Percentiles rank a stretch among this genome's conserved stretches.
These are phyloP conservation scores for Phyllosticta citriasiana DNA, from an alignment of 2,329 filamentous ascomycete species.

Conservation along the genomic window DNA sequence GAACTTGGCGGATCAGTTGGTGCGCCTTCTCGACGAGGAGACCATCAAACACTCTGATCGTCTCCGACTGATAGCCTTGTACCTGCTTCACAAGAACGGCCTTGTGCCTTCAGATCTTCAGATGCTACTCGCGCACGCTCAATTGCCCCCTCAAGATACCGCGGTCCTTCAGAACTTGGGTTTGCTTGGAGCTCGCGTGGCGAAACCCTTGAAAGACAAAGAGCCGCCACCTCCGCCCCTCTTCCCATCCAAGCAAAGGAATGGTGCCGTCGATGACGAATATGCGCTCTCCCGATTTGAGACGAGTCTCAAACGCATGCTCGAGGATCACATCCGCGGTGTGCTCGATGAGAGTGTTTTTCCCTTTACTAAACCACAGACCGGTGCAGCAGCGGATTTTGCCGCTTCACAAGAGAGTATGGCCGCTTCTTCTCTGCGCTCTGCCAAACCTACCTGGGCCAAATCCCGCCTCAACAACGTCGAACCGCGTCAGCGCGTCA, in stretches of 20 bases:
- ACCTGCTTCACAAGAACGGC: constrained; percentile 76
- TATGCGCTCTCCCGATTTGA: constrained; percentile 82
- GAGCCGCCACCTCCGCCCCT: constrained; percentile 55
- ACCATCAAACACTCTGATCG: constrained; percentile 62
- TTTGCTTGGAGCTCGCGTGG: constrained; percentile 65
- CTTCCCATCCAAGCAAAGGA: constrained; percentile 56
- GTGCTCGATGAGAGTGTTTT: constrained; percentile 35
- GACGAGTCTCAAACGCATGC: constrained; percentile 68
- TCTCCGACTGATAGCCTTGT: constrained; percentile 75
- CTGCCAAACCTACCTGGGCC: constrained; percentile 92
- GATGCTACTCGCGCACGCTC: constrained; percentile 73
- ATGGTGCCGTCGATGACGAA: constrained; percentile 52
- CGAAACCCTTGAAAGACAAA: constrained; percentile 66
- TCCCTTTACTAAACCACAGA: constrained; percentile 43
- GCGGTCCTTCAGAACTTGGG: constrained; percentile 69
- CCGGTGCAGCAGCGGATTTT: constrained; percentile 50
- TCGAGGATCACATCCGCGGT: constrained; percentile 53
- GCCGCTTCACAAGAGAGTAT: constrained; percentile 42
- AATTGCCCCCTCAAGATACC: constrained; percentile 63
- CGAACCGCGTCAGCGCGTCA: constrained; percentile 81
- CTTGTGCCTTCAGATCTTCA: constrained; percentile 74
- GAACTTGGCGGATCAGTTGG: constrained; percentile 74
- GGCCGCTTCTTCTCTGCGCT: constrained; percentile 60
- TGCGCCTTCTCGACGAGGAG: constrained; percentile 80
- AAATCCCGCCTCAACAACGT: constrained; percentile 62